Conservation (phyloP, 2,329 filamentous ascomycete genomes). For the Aspergillus calidoustus region DNA sequence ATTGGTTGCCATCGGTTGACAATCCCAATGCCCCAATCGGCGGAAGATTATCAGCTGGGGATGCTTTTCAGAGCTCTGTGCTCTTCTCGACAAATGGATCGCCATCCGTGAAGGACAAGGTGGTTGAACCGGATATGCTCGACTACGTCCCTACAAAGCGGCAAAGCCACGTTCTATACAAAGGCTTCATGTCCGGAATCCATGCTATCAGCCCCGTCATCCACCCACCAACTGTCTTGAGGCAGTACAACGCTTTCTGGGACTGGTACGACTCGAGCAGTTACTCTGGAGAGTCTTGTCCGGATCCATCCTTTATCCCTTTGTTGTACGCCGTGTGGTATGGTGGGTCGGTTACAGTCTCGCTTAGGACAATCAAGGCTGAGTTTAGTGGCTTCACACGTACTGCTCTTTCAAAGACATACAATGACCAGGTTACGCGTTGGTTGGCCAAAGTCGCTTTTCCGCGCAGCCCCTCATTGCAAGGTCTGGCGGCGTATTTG, state of each 20-base stretch:
- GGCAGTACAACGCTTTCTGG: constrained; percentile 51
- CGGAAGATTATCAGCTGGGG: constrained; percentile 27
- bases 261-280: constrained; percentile 49
- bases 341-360: constrained; percentile 52
- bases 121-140: constrained; percentile 46
- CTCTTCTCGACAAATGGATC: constrained; percentile 45
- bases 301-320: constrained; percentile 49
- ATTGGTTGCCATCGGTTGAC: constrained; percentile 29
- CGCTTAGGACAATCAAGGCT: constrained; percentile 45
- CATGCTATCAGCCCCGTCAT: constrained; percentile 52
- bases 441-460: constrained; percentile 51
- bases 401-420: constrained; percentile 42
- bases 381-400: constrained; percentile 45
- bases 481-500: constrained; percentile 52
- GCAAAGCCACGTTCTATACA: constrained; percentile 53
- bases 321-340: constrained; percentile 54
- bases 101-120: constrained; percentile 36
- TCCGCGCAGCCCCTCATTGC: constrained; percentile 50
- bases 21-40: constrained; percentile 16
- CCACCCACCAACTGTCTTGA: constrained; percentile 48
- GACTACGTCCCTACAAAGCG: constrained; percentile 47
- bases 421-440: constrained; percentile 49
- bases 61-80: constrained; percentile 42
- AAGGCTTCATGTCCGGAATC: constrained; percentile 52
- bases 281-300: constrained; percentile 42